Conservation (phyloP, 768 basidiomycete genomes). For the Phaeotremella skinneri region DNA sequence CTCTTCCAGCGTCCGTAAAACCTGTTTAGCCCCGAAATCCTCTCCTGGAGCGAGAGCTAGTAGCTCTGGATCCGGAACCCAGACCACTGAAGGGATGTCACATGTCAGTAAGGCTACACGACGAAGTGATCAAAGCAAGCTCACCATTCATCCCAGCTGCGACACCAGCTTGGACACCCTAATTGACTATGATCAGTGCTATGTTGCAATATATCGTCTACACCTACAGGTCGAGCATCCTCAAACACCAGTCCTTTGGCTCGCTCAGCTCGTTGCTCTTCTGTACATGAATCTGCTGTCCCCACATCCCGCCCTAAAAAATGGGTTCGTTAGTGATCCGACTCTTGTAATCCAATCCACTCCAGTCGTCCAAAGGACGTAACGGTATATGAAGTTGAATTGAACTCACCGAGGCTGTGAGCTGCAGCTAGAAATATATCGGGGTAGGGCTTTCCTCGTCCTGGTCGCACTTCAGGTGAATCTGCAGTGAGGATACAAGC, state of each 20-base stretch:
- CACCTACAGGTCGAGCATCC: slow-evolving; percentile 43
- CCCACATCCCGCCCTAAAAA: slow-evolving; percentile 44
- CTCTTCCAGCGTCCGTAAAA: slow-evolving; percentile 38
- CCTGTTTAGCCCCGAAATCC: slow-evolving; percentile 40
- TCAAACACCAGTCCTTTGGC: slow-evolving; percentile 47
- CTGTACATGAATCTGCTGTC: slow-evolving; percentile 32
- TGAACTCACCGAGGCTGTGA: slow-evolving; percentile 39
- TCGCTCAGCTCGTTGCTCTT: slow-evolving; percentile 36
- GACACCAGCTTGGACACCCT: slow-evolving; percentile 48
- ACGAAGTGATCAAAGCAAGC: background rate
- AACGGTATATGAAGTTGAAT: background rate
- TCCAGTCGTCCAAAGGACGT: too few species aligned
- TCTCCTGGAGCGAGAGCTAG: slow-evolving; percentile 40
- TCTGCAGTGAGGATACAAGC: slow-evolving; percentile 46
- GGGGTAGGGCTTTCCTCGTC: slow-evolving; percentile 49
- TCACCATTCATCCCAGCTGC: slow-evolving; percentile 50
- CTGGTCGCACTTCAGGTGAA: slow-evolving; percentile 43
- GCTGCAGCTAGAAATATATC: slow-evolving; percentile 51
- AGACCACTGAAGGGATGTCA: slow-evolving; percentile 34
- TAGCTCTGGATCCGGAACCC: slow-evolving; percentile 45
- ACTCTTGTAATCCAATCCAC: too few species aligned
- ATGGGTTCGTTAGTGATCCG: background rate
- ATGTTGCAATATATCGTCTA: background rate
- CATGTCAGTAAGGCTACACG: background rate
- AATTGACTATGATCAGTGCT: background rate